Percentiles rank a stretch among this genome's conserved stretches.
Conservation (phyloP, 768 basidiomycete species). For the Amanita muscaria region DNA sequence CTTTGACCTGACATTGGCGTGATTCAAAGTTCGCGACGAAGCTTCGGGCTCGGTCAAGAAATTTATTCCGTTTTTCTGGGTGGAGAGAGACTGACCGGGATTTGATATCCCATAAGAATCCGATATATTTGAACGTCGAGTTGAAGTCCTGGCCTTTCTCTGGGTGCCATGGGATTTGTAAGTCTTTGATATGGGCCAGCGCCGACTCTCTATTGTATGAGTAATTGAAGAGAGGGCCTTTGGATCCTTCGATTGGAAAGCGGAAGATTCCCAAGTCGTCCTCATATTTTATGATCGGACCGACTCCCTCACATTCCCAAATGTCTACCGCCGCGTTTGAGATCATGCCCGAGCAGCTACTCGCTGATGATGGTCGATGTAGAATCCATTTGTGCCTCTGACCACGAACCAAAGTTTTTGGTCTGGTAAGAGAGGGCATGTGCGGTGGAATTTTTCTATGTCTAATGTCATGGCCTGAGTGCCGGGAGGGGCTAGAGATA, state of each 20-base stretch:
- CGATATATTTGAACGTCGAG: constrained; percentile 16
- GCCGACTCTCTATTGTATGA: constrained; percentile 4
- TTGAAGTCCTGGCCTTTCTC: constrained; percentile 19
- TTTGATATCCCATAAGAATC: constrained; percentile 22
- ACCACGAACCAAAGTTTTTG: too few relatives aligned
- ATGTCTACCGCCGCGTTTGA: too few relatives aligned
- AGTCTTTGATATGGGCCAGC: constrained; percentile 7
- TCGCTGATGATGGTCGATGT: constrained; percentile 17
- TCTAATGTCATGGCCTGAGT: too few relatives aligned
- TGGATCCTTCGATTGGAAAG: constrained; percentile 3
- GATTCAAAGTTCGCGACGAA: background rate
- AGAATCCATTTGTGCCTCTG: constrained; percentile 11
- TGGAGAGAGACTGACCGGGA: constrained; percentile 16
- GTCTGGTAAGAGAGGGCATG: too few relatives aligned
- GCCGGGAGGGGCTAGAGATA: constrained; percentile 1
- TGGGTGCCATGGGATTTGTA: too few relatives aligned
- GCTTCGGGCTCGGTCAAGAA: too few relatives aligned
- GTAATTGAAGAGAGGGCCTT: background rate
- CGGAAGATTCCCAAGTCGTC: constrained; percentile 16
- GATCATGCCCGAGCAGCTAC: constrained; percentile 17
- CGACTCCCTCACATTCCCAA: constrained; percentile 10
- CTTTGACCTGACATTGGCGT: constrained; percentile 6
- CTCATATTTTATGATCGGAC: too few relatives aligned
- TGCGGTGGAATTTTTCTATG: too few relatives aligned
- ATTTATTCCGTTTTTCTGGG: constrained; percentile 19